Evolutionary conservation across 345 rosid genomes (phyloP).

Genomic region (Camelina sativa): DNA sequence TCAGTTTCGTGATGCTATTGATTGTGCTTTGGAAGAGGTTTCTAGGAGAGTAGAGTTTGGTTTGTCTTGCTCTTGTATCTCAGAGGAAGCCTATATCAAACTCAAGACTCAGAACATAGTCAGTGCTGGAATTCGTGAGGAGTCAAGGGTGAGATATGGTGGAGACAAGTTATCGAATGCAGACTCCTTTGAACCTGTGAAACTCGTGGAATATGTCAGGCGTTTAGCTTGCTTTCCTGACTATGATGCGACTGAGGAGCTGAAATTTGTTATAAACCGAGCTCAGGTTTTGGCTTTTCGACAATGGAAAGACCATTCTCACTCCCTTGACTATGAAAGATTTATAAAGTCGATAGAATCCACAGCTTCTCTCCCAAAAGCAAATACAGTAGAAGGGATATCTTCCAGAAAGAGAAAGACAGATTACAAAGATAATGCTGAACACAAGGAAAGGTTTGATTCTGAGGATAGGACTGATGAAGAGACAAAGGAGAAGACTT

Average conservation of each 20-base stretch:
- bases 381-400: conserved; percentile 26
- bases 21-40: conserved; percentile 70
- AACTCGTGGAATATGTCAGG: conserved; percentile 51
- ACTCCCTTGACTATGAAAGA: conserved; percentile 50
- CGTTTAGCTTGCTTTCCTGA: conserved; percentile 49
- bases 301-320: conserved; percentile 57
- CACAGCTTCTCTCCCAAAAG: conserved; percentile 37
- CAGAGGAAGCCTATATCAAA: conserved; percentile 45
- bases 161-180: conserved; percentile 52
- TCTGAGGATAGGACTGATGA: conserved; percentile 29
- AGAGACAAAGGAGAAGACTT: conserved; percentile 52
- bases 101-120: conserved; percentile 53
- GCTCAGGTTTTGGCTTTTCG: conserved; percentile 65
- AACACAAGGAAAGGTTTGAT: conserved; percentile 39
- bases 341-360: conserved; percentile 45
- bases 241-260: conserved; percentile 44
- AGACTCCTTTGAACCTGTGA: conserved; percentile 51
- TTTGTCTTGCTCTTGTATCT: conserved; percentile 65
- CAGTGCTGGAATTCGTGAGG: conserved; percentile 58
- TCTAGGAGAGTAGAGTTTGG: conserved; percentile 69
- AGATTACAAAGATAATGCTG: conserved; percentile 34
- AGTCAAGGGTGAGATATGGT: conserved; percentile 44
- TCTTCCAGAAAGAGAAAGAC: conserved; percentile 36
- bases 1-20: conserved; percentile 59
- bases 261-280: conserved; percentile 47